A percentile compares a stretch with the other conserved stretches of the same genome.
Conservation (phyloP, 1,284 basidiomycete genomes). For the Boletellus deceptivus region DNA sequence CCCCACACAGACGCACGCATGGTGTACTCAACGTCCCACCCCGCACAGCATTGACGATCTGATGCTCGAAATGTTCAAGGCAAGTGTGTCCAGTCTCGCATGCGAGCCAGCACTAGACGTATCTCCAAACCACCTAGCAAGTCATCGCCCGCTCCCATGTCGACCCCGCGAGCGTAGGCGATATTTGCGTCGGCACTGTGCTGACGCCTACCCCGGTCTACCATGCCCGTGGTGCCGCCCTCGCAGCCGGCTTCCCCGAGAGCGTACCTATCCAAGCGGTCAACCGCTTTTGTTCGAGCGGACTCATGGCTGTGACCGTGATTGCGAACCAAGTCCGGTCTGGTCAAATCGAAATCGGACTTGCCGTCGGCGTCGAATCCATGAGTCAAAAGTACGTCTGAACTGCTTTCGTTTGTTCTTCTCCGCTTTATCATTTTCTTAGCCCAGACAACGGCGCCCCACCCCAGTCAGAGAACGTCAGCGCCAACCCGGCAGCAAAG, state of each 20-base stretch:
- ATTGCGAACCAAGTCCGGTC: constrained; percentile 80
- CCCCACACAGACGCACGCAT: neutral
- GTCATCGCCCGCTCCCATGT: constrained; percentile 59
- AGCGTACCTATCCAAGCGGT: constrained; percentile 72
- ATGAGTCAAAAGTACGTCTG: constrained; percentile 71
- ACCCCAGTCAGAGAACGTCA: constrained; percentile 57
- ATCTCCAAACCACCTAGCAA: constrained; percentile 42
- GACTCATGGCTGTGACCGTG: constrained; percentile 69
- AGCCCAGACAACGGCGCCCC: constrained; percentile 70
- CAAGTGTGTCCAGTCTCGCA: constrained; percentile 20
- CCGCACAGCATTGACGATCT: constrained; percentile 66
- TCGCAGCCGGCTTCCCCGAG: constrained; percentile 82
- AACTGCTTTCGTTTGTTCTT: neutral
- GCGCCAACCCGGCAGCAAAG: constrained; percentile 46
- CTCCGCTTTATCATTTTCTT: neutral
- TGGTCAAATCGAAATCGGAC: constrained; percentile 83
- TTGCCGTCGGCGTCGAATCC: constrained; percentile 82
- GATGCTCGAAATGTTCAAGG: constrained; percentile 76
- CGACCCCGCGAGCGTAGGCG: constrained; percentile 69
- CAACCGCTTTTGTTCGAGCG: constrained; percentile 80
- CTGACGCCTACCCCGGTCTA: constrained; percentile 60
- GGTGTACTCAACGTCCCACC: constrained; percentile 4
- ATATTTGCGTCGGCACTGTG: constrained; percentile 78
- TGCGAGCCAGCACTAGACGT: neutral
- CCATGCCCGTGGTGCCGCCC: constrained; percentile 68